Conservation (phyloP, 192 early-diverging fungal genomes). For the Podila horticola region DNA sequence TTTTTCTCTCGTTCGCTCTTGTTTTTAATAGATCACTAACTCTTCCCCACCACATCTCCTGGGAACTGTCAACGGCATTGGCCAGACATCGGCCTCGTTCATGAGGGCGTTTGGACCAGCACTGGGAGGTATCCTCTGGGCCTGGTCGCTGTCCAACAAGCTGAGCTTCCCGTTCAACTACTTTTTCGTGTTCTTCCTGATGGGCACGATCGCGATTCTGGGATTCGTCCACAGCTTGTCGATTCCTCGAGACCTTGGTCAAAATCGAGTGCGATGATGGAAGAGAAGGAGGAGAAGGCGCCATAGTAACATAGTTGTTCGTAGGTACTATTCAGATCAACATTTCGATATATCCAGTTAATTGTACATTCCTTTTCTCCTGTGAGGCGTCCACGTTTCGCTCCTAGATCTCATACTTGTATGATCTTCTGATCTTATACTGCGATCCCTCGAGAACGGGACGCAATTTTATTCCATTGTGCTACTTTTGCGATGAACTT, state of each 20-base stretch:
- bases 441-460: too few relatives aligned
- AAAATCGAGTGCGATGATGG: too few relatives aligned
- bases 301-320: too few relatives aligned
- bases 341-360: too few relatives aligned
- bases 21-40: conserved; percentile 55
- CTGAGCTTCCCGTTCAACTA: conserved; percentile 63
- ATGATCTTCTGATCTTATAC: too few relatives aligned
- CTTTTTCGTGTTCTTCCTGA: conserved; percentile 63
- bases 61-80: conserved; percentile 69
- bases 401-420: too few relatives aligned
- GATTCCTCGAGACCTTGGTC: conserved; percentile 33
- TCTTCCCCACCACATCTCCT: conserved; percentile 58
- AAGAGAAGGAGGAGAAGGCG: too few relatives aligned
- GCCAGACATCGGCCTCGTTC: conserved; percentile 61
- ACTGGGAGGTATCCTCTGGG: conserved; percentile 63
- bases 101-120: conserved; percentile 64
- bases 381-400: too few relatives aligned
- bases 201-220: conserved; percentile 52
- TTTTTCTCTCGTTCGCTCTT: not conserved
- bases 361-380: too few relatives aligned
- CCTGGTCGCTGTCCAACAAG: conserved; percentile 60
- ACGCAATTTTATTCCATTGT: too few relatives aligned
- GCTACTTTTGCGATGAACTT: too few relatives aligned
- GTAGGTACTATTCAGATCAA: too few relatives aligned
- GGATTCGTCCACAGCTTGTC: conserved; percentile 46